These are phyloP conservation scores for Lenzites betulinus DNA, from an alignment of 768 basidiomycete genomes.

Conservation along the genomic window DNA sequence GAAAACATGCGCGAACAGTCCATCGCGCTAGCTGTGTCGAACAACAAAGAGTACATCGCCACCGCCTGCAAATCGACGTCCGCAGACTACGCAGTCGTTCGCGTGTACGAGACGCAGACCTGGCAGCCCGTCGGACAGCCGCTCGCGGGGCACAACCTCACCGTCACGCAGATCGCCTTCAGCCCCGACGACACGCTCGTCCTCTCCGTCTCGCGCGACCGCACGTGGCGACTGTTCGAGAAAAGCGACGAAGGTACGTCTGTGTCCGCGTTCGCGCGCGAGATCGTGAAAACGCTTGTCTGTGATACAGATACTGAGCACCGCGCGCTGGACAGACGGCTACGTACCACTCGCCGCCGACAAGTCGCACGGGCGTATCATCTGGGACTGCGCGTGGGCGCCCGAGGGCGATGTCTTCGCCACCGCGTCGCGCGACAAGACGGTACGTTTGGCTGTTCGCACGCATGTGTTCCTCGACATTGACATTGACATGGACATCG, in stretches of 20 bases:
- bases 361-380: conserved; percentile 88
- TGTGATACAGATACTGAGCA: neutral
- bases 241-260: conserved; percentile 25
- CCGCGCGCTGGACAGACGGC: conserved; percentile 35
- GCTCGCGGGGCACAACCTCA: conserved; percentile 81
- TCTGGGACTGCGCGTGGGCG: conserved; percentile 95
- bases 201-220: conserved; percentile 87
- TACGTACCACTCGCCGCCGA: conserved; percentile 67
- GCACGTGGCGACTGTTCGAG: conserved; percentile 86
- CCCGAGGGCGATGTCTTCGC: conserved; percentile 77
- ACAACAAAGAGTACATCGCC: conserved; percentile 68
- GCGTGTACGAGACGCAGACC: conserved; percentile 71
- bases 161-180: conserved; percentile 89
- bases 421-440: conserved; percentile 95
- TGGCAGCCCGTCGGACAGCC: conserved; percentile 75
- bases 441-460: conserved; percentile 46
- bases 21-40: conserved; percentile 77
- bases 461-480: neutral
- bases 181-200: conserved; percentile 81
- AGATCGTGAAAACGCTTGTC: neutral
- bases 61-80: conserved; percentile 90
- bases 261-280: neutral
- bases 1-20: conserved; percentile 47
- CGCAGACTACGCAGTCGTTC: conserved; percentile 86
- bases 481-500: conserved; percentile 35